phyloP scores from a whole-genome alignment of 2,329 filamentous ascomycete species.

The Pyricularia sp. region DNA sequence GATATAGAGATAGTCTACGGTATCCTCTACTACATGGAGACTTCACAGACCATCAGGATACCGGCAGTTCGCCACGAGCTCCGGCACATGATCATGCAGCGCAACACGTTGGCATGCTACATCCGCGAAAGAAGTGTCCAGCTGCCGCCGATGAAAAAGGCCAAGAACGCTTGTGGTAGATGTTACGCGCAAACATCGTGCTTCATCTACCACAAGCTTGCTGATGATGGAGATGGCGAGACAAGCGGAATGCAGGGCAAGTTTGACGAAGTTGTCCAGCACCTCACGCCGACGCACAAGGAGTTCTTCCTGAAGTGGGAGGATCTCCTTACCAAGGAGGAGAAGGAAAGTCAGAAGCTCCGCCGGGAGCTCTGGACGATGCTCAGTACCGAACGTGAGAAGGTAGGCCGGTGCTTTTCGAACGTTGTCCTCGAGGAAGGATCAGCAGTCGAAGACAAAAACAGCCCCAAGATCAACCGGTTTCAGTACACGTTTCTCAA shows the following conservation, averaged over 20 bases:
- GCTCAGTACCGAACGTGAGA: slow-evolving; percentile 80
- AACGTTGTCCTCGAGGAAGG: slow-evolving; percentile 77
- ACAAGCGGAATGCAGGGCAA: slow-evolving; percentile 66
- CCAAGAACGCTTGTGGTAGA: slow-evolving; percentile 68
- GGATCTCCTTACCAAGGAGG: slow-evolving; percentile 83
- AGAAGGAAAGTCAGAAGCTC: slow-evolving; percentile 79
- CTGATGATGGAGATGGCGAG: slow-evolving; percentile 74
- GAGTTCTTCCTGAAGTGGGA: slow-evolving; percentile 96
- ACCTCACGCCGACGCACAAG: slow-evolving; percentile 65
- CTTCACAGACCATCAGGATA: slow-evolving; percentile 75
- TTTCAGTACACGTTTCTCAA: slow-evolving; percentile 83
- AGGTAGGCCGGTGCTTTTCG: slow-evolving; percentile 80
- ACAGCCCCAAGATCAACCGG: slow-evolving; percentile 78
- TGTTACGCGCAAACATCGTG: slow-evolving; percentile 90
- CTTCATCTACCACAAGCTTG: slow-evolving; percentile 87
- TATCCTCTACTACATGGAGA: slow-evolving; percentile 91
- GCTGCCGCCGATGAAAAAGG: slow-evolving; percentile 78
- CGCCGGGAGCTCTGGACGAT: slow-evolving; percentile 94
- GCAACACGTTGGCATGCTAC: slow-evolving; percentile 80
- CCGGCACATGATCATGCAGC: slow-evolving; percentile 92
- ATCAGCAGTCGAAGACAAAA: slow-evolving; percentile 59
- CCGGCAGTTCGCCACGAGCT: slow-evolving; percentile 81
- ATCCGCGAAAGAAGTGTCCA: slow-evolving; percentile 71
- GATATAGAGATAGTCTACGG: slow-evolving; percentile 87
- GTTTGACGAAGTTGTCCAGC: slow-evolving; percentile 71